A percentile compares a stretch with the other conserved stretches of the same genome.
Conservation (phyloP, 495 filamentous ascomycete genomes). For the Neurospora sp. region DNA sequence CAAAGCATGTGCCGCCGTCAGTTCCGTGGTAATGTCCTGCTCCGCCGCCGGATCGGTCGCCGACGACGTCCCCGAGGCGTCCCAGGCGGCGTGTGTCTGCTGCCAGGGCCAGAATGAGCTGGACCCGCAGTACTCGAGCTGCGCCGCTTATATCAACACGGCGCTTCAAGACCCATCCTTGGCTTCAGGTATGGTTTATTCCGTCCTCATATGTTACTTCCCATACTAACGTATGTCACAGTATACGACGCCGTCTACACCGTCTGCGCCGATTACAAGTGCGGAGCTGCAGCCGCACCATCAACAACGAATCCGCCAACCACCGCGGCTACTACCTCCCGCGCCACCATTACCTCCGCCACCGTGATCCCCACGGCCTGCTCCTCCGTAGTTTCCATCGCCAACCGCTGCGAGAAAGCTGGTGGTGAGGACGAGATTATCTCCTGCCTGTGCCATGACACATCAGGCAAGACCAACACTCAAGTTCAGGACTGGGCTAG, state of each 20-base stretch:
- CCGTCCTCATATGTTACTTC: not conserved
- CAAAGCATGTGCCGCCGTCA: constrained; percentile 10
- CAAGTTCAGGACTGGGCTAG: constrained; percentile 13
- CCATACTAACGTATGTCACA: not conserved
- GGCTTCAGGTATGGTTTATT: not conserved
- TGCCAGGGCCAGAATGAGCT: constrained; percentile 6
- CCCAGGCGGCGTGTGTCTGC: constrained; percentile 12
- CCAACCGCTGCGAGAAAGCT: not conserved
- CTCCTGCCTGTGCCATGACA: constrained; percentile 1
- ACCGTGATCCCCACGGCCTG: not conserved
- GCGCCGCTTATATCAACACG: constrained; percentile 15
- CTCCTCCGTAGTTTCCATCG: not conserved
- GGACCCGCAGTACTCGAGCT: constrained; percentile 9
- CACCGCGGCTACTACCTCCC: not conserved
- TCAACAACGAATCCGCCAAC: not conserved
- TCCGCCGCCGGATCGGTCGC: constrained; percentile 6
- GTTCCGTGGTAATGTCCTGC: constrained; percentile 7
- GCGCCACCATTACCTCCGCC: not conserved
- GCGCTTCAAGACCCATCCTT: not conserved
- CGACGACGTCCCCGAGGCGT: not conserved
- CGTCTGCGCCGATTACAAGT: not conserved
- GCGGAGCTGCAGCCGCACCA: not conserved
- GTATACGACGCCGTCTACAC: not conserved
- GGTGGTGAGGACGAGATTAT: not conserved
- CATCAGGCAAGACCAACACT: constrained; percentile 9